Base-by-base conservation (phyloP, 2,329 filamentous ascomycete genomes). In the Epichloe amarillans region DNA sequence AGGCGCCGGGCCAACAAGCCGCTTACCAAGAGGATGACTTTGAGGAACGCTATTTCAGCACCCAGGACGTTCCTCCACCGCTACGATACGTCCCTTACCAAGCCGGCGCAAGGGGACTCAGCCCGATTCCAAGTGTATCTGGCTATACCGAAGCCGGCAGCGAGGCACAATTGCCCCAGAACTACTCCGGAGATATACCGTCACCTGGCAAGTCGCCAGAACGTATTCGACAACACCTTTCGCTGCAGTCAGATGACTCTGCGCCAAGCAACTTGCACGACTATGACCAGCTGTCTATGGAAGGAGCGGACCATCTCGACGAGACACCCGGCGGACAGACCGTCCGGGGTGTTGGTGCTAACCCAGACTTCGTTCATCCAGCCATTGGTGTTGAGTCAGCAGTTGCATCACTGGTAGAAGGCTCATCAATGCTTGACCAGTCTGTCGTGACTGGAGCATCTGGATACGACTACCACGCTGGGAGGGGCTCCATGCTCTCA, bases 71-170 rank as follows among this genome's bases (percentile, higher is more conserved):
- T 2, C 80, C 80, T 2, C 76, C 79, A 3, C 80, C 79, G 15
- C 66, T 82, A 30, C 79, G 78, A 56, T 85, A 84, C 57, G 74
- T 82, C n/a, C 79, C 83, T 1, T 83, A 86, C 55, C 77, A 83
- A 58, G 75, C 80, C 11, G 80, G 84, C 57, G 76, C 80, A 49
- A 83, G 86, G 41, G 84, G 82, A 11, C 69, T 94, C 46, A 96
- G 90, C 62, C 91, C 91, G 0, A 90, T 95, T 53, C 90, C 93
- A 58, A 96, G 90, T 60, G 87, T 95, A 15, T 91, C 88, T 11
- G 93, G 90, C 55, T 91, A 89, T 60, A 84, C 80, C 4, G 82
- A 89, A 59, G 80, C 81, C 45, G 80, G 80, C 49, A 82, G 74
- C 59, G 76, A 82, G 54, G 69, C 71, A 30, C 74, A 74, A 36